Base-by-base conservation (phyloP, 495 filamentous ascomycete genomes). In the Neurospora sp. region DNA sequence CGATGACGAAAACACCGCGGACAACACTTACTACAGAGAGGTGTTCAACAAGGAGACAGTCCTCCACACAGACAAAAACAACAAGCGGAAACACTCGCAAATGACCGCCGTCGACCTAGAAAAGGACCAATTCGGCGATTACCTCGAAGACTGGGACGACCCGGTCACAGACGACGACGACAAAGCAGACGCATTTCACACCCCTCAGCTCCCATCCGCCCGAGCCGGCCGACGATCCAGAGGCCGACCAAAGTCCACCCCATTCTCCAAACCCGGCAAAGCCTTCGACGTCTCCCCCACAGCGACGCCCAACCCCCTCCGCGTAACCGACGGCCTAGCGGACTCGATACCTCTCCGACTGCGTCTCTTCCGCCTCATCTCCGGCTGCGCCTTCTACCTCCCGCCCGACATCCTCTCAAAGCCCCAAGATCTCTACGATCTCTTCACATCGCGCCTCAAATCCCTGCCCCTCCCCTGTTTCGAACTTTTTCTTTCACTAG, bases 401-500 rank as follows among this genome's bases (percentile, higher is more conserved):
- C 14, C 54, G 8, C 76, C 75, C 20, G 74, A 76, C 37, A 41
- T 78, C 37, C 80, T 88, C 77, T 84, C 85, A 14, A 80, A 80
- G 31, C 85, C 93, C 44, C 86, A 86, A 1, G 87, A 89, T 7
- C 88, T 96, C 74, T 94, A 93, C 82, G 86, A 91, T 73, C 82
- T 86, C 23, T 91, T 90, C 74, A 86, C 88, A 70, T 88, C 91
- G 46, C 87, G 88, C 72, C 85, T 96, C 23, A 87, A 89, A 20
- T 85, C 85, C 37, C 85, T 95, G 4, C 88, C 93, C 0, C 85
- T 94, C 0, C 86, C 90, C 0, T 79, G 88, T n/a, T 97, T 96
- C 81, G 86, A 89, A 46, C 82, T 90, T n/a, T 88, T 97, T 72
- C 82, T 95, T 75, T 72, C 79, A 6, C 31, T 9, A 35, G 54